Evolutionary conservation across 148 eudicot genomes (phyloP).

Genomic region (Gaultheria prostrata): DNA sequence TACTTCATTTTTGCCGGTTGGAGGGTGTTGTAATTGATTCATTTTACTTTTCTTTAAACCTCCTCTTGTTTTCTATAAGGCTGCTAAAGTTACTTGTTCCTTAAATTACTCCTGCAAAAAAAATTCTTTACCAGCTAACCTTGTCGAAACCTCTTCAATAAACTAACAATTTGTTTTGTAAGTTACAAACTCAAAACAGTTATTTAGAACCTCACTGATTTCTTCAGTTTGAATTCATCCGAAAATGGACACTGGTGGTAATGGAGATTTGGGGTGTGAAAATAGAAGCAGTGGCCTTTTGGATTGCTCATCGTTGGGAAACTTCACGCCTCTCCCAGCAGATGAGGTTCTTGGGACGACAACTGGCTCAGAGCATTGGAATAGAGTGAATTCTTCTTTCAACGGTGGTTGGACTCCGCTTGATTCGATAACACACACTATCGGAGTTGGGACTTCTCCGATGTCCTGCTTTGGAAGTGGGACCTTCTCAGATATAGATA

Average conservation of each 20-base stretch:
- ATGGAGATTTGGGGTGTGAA: slow-evolving; percentile 12
- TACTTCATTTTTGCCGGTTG: neutral
- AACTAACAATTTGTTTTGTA: neutral
- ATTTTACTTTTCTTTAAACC: neutral
- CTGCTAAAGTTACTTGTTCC: slow-evolving; percentile 31
- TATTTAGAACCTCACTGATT: neutral
- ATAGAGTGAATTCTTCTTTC: neutral
- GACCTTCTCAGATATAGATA: neutral
- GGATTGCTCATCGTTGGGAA: slow-evolving; percentile 11
- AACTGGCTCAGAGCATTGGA: slow-evolving; percentile 14
- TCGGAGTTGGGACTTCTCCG: neutral
- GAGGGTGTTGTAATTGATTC: neutral
- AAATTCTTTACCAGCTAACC: slow-evolving; percentile 16
- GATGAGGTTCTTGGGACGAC: slow-evolving; percentile 1
- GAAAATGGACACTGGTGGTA: slow-evolving; percentile 4
- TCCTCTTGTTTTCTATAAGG: slow-evolving; percentile 27
- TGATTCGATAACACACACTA: neutral
- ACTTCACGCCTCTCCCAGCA: neutral
- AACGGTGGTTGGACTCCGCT: slow-evolving; percentile 11
- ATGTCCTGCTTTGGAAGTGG: slow-evolving; percentile 11
- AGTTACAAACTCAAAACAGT: neutral
- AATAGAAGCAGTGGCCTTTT: neutral
- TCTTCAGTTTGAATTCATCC: neutral
- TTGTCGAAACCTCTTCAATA: slow-evolving; percentile 14
- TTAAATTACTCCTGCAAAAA: slow-evolving; percentile 19